These are phyloP conservation scores for Boletellus emodensis DNA, from an alignment of 768 basidiomycete species.

Conservation along the genomic window DNA sequence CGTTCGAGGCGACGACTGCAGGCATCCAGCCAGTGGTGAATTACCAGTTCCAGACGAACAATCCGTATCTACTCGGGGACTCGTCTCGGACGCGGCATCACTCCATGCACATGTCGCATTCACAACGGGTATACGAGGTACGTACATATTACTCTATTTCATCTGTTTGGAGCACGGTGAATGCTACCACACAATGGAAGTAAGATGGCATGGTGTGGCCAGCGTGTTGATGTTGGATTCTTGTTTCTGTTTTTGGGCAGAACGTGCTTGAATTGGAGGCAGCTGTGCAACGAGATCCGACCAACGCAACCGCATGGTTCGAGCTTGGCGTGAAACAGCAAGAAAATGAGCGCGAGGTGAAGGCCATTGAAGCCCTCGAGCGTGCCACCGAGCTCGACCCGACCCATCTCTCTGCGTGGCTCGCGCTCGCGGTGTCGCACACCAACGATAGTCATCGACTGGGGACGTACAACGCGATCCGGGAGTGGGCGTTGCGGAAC, in stretches of 20 bases:
- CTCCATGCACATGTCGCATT: slow-evolving; percentile 29
- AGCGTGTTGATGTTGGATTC: slow-evolving; percentile 15
- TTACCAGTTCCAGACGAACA: slow-evolving; percentile 74
- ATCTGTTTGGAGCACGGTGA: slow-evolving; percentile 11
- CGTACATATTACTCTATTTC: slow-evolving; percentile 16
- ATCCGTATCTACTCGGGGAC: slow-evolving; percentile 72
- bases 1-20: slow-evolving; percentile 66
- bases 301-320: slow-evolving; percentile 76
- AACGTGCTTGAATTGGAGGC: slow-evolving; percentile 88
- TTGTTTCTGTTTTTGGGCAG: slow-evolving; percentile 39
- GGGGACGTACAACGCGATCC: slow-evolving; percentile 75
- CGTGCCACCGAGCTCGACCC: slow-evolving; percentile 82
- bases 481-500: slow-evolving; percentile 76
- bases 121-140: slow-evolving; percentile 38
- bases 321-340: slow-evolving; percentile 95
- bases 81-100: slow-evolving; percentile 49
- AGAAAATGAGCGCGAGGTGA: slow-evolving; percentile 92
- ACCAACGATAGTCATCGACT: slow-evolving; percentile 82
- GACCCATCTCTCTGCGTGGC: slow-evolving; percentile 71
- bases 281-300: slow-evolving; percentile 72
- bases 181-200: slow-evolving; percentile 2
- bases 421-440: slow-evolving; percentile 85
- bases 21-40: slow-evolving; percentile 54
- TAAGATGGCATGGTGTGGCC: slow-evolving; percentile 1
- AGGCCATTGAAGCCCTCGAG: slow-evolving; percentile 81